Evolutionary conservation across 306 rosid genomes (phyloP).

Genomic region (Medicago arabica): DNA sequence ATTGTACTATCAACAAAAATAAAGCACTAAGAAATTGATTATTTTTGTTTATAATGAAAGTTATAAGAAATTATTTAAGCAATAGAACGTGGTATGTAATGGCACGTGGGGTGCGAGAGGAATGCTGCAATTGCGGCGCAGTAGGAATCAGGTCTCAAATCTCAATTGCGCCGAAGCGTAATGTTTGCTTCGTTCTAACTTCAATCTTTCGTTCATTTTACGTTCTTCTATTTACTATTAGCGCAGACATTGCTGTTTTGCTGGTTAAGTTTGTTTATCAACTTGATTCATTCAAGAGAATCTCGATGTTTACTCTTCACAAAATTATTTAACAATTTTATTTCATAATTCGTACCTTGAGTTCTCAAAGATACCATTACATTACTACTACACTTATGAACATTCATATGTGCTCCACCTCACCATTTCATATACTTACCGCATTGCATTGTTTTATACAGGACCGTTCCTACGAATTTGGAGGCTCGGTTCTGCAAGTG

Average conservation of each 20-base stretch:
- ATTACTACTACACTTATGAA: neutral
- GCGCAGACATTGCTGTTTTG: too few species aligned
- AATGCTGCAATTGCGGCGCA: slow-evolving; percentile 54
- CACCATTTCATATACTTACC: neutral
- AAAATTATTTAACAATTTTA: neutral
- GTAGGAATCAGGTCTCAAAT: slow-evolving; percentile 36
- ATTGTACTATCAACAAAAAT: too few species aligned
- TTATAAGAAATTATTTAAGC: neutral
- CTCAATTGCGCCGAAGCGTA: slow-evolving; percentile 16
- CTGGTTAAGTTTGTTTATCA: too few species aligned
- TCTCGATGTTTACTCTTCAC: slow-evolving; percentile 1
- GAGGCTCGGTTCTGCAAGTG: too few species aligned
- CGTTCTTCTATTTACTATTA: too few species aligned
- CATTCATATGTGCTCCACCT: slow-evolving; percentile 15
- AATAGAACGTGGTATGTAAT: slow-evolving; percentile 18
- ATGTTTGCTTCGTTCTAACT: neutral
- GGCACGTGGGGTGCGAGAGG: slow-evolving; percentile 47
- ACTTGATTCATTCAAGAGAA: too few species aligned
- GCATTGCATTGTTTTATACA: too few species aligned
- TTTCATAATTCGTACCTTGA: too few species aligned
- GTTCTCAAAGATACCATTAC: neutral
- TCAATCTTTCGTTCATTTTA: neutral
- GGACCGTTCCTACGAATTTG: too few species aligned
- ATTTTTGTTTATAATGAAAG: too few species aligned
- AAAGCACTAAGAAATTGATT: too few species aligned